Evolutionary conservation across 805 yeast species (phyloP), one percentile per base, ranked within the genome.

Genomic region (Vanderwaltozyma polyspora): DNA sequence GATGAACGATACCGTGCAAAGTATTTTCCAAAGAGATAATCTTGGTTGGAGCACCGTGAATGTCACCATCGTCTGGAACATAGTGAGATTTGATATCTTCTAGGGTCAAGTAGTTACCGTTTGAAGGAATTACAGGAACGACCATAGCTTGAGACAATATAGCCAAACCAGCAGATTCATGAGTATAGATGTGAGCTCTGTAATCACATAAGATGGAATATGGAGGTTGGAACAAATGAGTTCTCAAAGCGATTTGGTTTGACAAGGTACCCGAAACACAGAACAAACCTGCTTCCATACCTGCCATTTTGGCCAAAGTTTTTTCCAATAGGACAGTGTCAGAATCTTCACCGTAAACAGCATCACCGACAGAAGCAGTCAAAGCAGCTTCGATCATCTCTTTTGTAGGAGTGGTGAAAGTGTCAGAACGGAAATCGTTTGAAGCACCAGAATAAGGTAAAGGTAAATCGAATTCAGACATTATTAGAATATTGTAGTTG

Each of bases 161-260:
- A 5, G 95, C 93, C 33, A 89, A 59, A 2, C 96, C 97, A 24
- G 87, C 95, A 18, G 95, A 94, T 60, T 87, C 97, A 46, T 76
- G 76, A 21, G 76, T 64, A 56, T 69, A 87, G 18, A 87, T 77
- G 51, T 87, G 97, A 10, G 89, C 77, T 41, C 95, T 68, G 58
- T 76, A 68, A 57, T 89, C 96, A 63, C 95, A 84, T 31, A 87
- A 51, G 18, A 89, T 66, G n/a, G 87, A 72, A 61, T 78, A 77
- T 13, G 63, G 63, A 13, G 95, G 95, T 51, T 81, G 89, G 41
- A 56, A 58, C 31, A 89, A 62, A 44, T 79, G 82, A 4, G 85
- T 65, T 49, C 95, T 67, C 29, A 87, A 55, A 12, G 79, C 95
- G 40, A 87, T 67, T 60, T 87, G 97, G 60, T 87, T 87, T 9